Evolutionary conservation across 495 filamentous ascomycete genomes (phyloP).

Genomic region (Penicillium coffeae): DNA sequence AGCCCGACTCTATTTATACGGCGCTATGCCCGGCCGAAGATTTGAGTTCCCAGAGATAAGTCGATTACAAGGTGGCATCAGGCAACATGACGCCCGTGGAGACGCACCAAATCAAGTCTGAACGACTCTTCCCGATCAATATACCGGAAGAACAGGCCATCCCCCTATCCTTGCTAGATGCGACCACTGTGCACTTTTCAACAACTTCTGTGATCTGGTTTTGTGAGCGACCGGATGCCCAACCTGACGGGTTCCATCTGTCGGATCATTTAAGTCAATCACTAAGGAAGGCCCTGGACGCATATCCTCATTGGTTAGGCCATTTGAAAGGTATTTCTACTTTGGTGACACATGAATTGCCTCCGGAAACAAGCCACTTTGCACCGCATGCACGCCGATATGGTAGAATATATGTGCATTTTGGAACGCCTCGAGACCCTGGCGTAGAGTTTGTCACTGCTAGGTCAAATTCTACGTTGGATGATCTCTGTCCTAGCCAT

Average conservation of each 20-base stretch:
- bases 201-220: conserved; percentile 25
- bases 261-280: conserved; percentile 20
- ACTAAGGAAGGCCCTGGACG: conserved; percentile 20
- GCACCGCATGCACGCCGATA: conserved; percentile 27
- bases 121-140: conserved; percentile 9
- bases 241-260: conserved; percentile 2
- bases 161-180: conserved; percentile 30
- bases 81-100: not conserved
- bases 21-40: not conserved
- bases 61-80: not conserved
- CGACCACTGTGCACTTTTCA: conserved; percentile 22
- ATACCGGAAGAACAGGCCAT: conserved; percentile 1
- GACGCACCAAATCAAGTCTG: not conserved
- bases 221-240: conserved; percentile 12
- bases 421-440: conserved; percentile 28
- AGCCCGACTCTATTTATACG: not conserved
- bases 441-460: conserved; percentile 34
- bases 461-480: conserved; percentile 13
- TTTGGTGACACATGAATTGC: conserved; percentile 2
- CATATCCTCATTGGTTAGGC: conserved; percentile 33
- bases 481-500: conserved; percentile 27
- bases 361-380: not conserved
- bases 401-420: conserved; percentile 30
- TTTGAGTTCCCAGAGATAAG: not conserved
- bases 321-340: conserved; percentile 18